These are phyloP conservation scores for Ascochyta koolunga DNA, from an alignment of 2,329 filamentous ascomycete genomes.

Conservation along the genomic window DNA sequence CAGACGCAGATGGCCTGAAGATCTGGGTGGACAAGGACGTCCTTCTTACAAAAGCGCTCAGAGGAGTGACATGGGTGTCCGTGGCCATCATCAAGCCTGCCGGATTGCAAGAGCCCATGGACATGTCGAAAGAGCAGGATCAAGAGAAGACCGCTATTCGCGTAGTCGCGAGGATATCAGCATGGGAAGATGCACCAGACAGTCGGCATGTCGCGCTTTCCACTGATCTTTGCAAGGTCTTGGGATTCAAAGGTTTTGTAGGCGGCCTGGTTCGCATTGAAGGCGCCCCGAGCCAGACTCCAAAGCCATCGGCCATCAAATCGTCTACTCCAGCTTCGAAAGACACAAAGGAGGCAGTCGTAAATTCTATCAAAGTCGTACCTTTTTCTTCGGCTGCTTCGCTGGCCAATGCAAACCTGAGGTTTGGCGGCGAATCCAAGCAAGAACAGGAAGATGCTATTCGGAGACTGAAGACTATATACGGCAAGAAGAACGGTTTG, in stretches of 20 bases:
- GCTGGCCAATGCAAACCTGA: conserved; percentile 70
- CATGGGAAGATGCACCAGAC: conserved; percentile 89
- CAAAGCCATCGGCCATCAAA: conserved; percentile 61
- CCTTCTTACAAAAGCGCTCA: conserved; percentile 72
- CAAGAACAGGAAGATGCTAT: conserved; percentile 78
- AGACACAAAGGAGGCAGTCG: conserved; percentile 52
- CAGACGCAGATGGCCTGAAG: conserved; percentile 63
- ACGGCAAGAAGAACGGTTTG: conserved; percentile 68
- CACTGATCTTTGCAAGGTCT: conserved; percentile 72
- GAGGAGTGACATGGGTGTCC: conserved; percentile 76
- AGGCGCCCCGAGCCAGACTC: conserved; percentile 74
- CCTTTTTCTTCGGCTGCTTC: conserved; percentile 70
- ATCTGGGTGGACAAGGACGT: conserved; percentile 87
- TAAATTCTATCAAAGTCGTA: conserved; percentile 76
- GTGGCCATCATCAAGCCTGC: conserved; percentile 89
- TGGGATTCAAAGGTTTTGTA: conserved; percentile 75
- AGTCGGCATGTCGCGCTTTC: conserved; percentile 81
- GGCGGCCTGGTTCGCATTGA: conserved; percentile 89
- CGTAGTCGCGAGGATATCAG: conserved; percentile 74
- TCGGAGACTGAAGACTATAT: conserved; percentile 74
- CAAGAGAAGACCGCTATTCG: conserved; percentile 66
- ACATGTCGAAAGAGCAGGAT: conserved; percentile 72
- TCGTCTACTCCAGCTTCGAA: conserved; percentile 38
- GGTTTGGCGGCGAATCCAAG: conserved; percentile 87
- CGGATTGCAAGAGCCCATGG: conserved; percentile 72